phyloP scores from a whole-genome alignment of 805 yeast species.

The Metschnikowia anglica region DNA sequence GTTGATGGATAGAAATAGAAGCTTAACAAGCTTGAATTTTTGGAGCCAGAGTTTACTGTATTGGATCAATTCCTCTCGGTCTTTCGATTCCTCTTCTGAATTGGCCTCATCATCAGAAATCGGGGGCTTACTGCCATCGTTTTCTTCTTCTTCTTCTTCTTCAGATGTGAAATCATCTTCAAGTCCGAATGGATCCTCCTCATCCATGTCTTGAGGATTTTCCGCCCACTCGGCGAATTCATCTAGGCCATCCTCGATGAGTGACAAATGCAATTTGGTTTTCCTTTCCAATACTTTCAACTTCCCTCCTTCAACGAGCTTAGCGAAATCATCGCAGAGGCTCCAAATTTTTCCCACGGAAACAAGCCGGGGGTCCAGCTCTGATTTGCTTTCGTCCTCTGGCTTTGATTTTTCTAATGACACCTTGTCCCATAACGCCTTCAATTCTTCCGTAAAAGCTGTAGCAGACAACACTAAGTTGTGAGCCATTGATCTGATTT shows the following conservation, averaged over 20 bases:
- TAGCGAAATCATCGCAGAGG: constrained; percentile 51
- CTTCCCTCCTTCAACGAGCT: constrained; percentile 48
- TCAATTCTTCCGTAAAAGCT: constrained; percentile 30
- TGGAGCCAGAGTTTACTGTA: constrained; percentile 50
- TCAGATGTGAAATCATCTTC: constrained; percentile 31
- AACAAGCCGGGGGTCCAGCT: constrained; percentile 45
- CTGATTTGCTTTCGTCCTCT: constrained; percentile 18
- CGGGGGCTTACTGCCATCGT: constrained; percentile 21
- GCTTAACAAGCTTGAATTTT: constrained; percentile 55
- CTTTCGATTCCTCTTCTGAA: constrained; percentile 19
- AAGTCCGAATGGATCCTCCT: constrained; percentile 55
- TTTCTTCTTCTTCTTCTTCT: constrained; percentile 34
- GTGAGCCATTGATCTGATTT: constrained; percentile 28
- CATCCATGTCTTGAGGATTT: constrained; percentile 50
- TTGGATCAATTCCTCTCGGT: constrained; percentile 30
- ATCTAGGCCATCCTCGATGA: constrained; percentile 61
- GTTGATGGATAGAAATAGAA: constrained; percentile 55
- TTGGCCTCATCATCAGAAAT: constrained; percentile 24
- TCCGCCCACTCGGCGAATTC: constrained; percentile 72
- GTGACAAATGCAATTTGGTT: constrained; percentile 42
- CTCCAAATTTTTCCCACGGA: constrained; percentile 73
- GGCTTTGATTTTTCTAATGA: not conserved
- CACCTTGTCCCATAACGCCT: constrained; percentile 15
- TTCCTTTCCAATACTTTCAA: constrained; percentile 50
- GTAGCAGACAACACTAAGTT: constrained; percentile 22